Evolutionary conservation across 306 rosid genomes (phyloP).

Genomic region (Trifolium dubium): DNA sequence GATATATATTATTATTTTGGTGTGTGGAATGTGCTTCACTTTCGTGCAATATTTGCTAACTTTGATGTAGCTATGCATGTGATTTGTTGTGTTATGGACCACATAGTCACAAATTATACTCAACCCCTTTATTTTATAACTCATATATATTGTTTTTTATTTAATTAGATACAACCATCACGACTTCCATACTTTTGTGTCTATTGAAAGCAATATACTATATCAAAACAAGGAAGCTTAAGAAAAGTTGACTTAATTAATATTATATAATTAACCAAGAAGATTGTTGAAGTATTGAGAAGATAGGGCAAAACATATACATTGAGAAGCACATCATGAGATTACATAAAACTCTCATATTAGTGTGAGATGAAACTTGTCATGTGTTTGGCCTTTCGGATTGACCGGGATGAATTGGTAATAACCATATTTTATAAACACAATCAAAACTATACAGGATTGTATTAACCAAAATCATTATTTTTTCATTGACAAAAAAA

Average conservation of each 20-base stretch:
- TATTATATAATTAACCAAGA: not conserved
- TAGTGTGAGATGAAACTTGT: no score
- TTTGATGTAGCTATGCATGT: conserved; percentile 24
- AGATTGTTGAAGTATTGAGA: no score
- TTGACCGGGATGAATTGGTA: no score
- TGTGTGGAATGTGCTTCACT: not conserved
- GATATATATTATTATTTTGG: not conserved
- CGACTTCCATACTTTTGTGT: not conserved
- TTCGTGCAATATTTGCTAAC: conserved; percentile 18
- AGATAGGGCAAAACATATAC: no score
- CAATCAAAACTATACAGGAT: no score
- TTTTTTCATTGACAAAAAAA: no score
- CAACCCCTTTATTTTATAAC: conserved; percentile 2
- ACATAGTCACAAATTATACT: not conserved
- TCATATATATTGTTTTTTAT: not conserved
- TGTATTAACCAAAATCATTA: no score
- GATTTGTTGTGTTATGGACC: conserved; percentile 13
- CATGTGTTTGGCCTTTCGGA: no score
- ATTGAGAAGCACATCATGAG: no score
- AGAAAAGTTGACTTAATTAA: conserved; percentile 3
- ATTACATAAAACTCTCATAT: no score
- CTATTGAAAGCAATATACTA: not conserved
- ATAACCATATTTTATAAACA: no score
- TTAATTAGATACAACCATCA: conserved; percentile 3
- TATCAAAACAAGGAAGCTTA: not conserved